Conservation (phyloP, 306 rosid genomes). For the Luffa aegyptiaca region DNA sequence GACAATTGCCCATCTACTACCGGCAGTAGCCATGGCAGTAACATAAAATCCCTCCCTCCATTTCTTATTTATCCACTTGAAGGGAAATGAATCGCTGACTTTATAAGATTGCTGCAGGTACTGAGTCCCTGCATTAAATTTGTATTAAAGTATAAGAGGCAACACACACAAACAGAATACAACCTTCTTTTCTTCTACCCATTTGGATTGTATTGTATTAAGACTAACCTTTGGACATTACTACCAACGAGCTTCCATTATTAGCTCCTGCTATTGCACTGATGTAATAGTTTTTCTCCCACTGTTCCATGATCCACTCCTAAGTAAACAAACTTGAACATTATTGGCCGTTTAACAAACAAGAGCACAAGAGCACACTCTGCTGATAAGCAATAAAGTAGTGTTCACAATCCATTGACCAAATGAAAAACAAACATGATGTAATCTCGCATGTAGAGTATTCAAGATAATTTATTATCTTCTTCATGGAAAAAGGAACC, state of each 20-base stretch:
- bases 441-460: background rate
- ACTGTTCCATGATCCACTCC: conserved; percentile 93
- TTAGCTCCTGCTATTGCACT: conserved; percentile 71
- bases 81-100: conserved; percentile 85
- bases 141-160: background rate
- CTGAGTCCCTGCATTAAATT: conserved; percentile 44
- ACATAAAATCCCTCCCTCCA: conserved; percentile 81
- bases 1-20: conserved; percentile 69
- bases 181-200: background rate
- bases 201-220: background rate
- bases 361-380: background rate
- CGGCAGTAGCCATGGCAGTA: conserved; percentile 83
- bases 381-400: background rate
- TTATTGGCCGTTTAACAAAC: background rate
- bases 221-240: conserved; percentile 81
- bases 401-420: background rate
- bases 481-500: background rate
- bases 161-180: background rate
- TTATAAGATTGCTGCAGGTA: conserved; percentile 76
- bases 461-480: background rate
- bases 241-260: conserved; percentile 71
- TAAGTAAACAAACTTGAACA: conserved; percentile 5
- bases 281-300: conserved; percentile 72
- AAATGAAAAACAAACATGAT: background rate
- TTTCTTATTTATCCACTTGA: conserved; percentile 82